These are phyloP conservation scores for Apiospora kogelbergensis DNA, from an alignment of 2,329 filamentous ascomycete species.

Conservation along the genomic window DNA sequence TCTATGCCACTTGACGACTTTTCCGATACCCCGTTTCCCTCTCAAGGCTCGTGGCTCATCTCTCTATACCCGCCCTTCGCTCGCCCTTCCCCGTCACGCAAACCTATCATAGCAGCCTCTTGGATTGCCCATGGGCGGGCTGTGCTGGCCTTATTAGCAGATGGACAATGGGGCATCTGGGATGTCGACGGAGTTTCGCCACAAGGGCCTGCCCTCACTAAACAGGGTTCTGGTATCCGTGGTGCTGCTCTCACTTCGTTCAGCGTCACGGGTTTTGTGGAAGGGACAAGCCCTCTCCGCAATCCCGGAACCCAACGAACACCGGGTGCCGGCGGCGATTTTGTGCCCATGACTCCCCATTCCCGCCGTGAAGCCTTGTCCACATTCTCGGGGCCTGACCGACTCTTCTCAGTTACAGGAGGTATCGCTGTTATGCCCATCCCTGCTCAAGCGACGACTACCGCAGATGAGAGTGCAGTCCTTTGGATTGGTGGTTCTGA, in stretches of 20 bases:
- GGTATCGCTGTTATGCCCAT: conserved; percentile 51
- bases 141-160: conserved; percentile 57
- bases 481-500: conserved; percentile 59
- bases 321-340: conserved; percentile 43
- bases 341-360: conserved; percentile 65
- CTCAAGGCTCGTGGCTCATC: conserved; percentile 64
- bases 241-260: conserved; percentile 61
- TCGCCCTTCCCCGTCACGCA: conserved; percentile 50
- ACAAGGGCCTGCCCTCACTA: conserved; percentile 44
- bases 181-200: conserved; percentile 61
- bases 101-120: conserved; percentile 60
- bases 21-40: conserved; percentile 49
- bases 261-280: conserved; percentile 58
- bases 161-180: conserved; percentile 69
- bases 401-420: conserved; percentile 51
- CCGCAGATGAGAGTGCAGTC: conserved; percentile 53
- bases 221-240: conserved; percentile 50
- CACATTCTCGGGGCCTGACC: conserved; percentile 48
- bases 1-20: conserved; percentile 53
- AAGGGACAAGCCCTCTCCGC: conserved; percentile 58
- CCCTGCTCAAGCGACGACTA: conserved; percentile 40
- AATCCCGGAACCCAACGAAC: conserved; percentile 39
- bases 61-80: conserved; percentile 60
- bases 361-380: conserved; percentile 54
- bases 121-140: conserved; percentile 64